Base-by-base conservation (phyloP, 306 rosid genomes). In the Alnus glutinosa region DNA sequence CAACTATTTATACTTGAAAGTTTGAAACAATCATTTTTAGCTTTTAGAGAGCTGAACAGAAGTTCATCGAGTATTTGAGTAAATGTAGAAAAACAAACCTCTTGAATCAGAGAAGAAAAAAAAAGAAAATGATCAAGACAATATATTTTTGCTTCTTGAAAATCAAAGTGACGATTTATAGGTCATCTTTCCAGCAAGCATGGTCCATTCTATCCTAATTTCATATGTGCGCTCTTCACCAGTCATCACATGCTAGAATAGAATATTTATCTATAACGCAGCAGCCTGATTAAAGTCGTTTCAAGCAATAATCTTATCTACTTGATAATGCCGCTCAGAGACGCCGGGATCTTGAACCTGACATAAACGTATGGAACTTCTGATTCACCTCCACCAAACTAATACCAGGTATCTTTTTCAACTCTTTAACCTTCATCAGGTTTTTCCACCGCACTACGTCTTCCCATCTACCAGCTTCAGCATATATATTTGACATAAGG, bases 391-490 rank as follows among this genome's bases (percentile, higher is more conserved):
- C 36, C 19, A 58, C 64, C 37, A 19, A 8, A 58, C 64, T 23
- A 23, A 8, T 37, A 28, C 37, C 66, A 23, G 66, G 36, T 28
- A 58, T 58, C 66, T 23, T 58, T 23, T 58, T 23, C 34, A 58
- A 19, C 12, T 28, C 37, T 58, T 58, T 58, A 2, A 58, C 14
- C 34, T 9, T 58, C 66, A 58, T 58, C 3, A 58, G 66, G 66
- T 58, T 58, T 14, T 64, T 64, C 70, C 12, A 30, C 47, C 70
- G 34, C 46, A 37, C 47, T 64, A 36, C 66, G 7, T 59, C 66
- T 59, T 59, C 66, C 66, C 66, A 59, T 59, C 66, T 59, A 28
- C 66, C 66, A 59, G 66, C 66, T 9, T 64, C 70, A 64, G 70
- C 70, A 37, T 64, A 64, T 64, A 64, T 36, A 64, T 64, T 58